A percentile compares a stretch with the other conserved stretches of the same genome.
These are phyloP conservation scores for Tuber umbilicatum DNA, from an alignment of 495 filamentous ascomycete genomes.

Conservation along the genomic window DNA sequence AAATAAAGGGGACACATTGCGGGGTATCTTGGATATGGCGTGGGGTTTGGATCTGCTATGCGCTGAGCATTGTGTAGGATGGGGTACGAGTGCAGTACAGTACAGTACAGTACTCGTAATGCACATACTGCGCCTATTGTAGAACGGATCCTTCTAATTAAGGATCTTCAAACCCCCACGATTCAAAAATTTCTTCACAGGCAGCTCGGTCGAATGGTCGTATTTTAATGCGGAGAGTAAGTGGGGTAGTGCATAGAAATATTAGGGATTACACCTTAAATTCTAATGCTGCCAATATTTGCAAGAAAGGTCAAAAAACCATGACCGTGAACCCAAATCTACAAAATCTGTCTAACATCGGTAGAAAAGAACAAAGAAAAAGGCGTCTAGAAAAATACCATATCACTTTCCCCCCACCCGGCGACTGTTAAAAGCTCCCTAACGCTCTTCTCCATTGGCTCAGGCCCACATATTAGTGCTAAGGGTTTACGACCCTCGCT, in stretches of 20 bases:
- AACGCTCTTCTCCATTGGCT: constrained; percentile 65
- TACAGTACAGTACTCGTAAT: too few species aligned
- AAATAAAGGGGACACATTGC: not conserved
- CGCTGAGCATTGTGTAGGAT: too few species aligned
- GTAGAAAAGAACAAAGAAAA: not conserved
- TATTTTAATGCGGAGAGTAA: not conserved
- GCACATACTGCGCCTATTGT: not conserved
- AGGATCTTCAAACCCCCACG: not conserved
- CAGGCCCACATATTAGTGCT: constrained; percentile 80
- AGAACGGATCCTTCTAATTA: not conserved
- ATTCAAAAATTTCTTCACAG: not conserved
- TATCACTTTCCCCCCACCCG: constrained; percentile 73
- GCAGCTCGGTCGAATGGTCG: not conserved
- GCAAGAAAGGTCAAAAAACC: not conserved
- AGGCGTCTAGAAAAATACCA: constrained; percentile 67
- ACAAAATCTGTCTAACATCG: not conserved
- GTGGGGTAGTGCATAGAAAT: not conserved
- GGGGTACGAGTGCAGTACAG: too few species aligned
- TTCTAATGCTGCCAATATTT: not conserved
- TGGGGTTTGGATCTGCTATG: not conserved
- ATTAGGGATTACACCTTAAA: not conserved
- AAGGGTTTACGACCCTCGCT: constrained; percentile 50
- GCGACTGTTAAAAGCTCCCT: constrained; percentile 55
- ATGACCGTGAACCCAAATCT: not conserved
- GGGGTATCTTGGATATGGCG: not conserved